Base-by-base conservation (phyloP, 2,329 filamentous ascomycete species). In the Cladophialophora immunda region DNA sequence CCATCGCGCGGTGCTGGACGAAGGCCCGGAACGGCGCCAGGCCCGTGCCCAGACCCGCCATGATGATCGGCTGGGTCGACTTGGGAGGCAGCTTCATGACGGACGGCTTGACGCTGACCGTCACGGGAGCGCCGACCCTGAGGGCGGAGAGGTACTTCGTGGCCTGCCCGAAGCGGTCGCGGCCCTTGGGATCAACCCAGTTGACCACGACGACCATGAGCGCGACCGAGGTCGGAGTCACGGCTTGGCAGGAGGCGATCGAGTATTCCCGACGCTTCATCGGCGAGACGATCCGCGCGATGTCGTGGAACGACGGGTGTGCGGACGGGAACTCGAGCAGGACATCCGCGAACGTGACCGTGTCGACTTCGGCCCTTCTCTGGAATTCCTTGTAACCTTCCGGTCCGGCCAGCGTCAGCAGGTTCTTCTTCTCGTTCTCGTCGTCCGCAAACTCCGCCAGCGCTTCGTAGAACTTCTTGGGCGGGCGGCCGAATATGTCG, bases 11-110 rank as follows among this genome's bases (percentile, higher is more conserved):
- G 83, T 99, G 95, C 82, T 99, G 95, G 55, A 98, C 91, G 77
- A 99, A 99, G 67, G 95, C 95, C 72, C 95, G 93, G 92, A 99
- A 99, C n/a, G 95, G 95, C 1, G 95, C 95, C 25, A 99, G 90
- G 77, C 95, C 95, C 0, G 95, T 99, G 70, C 95, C 95, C n/a
- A 98, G 90, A 79, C 95, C 95, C 9, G 95, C 95, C 94, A 99
- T 97, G 85, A 99, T 97, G 77, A 99, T 89, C 47, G 95, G 95
- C 56, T 94, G 92, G 41, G 92, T 95, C 73, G 94, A 90, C 78
- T 89, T 90, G 68, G 87, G 82, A 4, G 95, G 95, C n/a, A 99
- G 87, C 83, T 98, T 99, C 95, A 99, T 99, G 72, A 98, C 95
- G 27, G 93, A 97, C 0, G 95, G 93, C 84, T 99, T 99, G 78